Evolutionary conservation across 257 asterid species (phyloP).

Genomic region (Paulownia fortunei): DNA sequence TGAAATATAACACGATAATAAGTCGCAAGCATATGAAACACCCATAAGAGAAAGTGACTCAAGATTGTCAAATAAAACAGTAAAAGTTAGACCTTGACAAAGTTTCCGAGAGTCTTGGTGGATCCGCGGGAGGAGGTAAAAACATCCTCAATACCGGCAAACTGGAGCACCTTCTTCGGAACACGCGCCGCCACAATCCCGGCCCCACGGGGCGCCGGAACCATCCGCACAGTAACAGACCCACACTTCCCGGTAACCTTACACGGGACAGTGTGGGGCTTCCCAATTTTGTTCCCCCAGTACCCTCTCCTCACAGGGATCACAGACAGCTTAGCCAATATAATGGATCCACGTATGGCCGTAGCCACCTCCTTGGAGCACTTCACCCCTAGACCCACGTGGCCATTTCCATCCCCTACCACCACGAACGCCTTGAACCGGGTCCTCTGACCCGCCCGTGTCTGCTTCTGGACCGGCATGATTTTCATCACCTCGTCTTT

Average conservation of each 20-base stretch:
- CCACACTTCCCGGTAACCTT: constrained; percentile 91
- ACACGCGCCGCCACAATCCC: no score
- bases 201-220: no score
- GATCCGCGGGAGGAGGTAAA: constrained; percentile 84
- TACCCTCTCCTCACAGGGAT: constrained; percentile 60
- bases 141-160: no score
- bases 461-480: constrained; percentile 83
- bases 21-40: background rate
- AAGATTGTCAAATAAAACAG: background rate
- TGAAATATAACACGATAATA: background rate
- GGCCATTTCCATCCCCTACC: constrained; percentile 71
- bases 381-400: constrained; percentile 70
- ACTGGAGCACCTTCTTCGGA: no score
- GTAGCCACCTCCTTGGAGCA: constrained; percentile 76
- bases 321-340: constrained; percentile 30
- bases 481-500: constrained; percentile 57
- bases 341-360: constrained; percentile 60
- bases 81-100: constrained; percentile 60
- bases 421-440: constrained; percentile 72
- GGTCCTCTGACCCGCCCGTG: constrained; percentile 81
- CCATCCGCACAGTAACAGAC: no score
- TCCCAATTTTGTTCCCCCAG: constrained; percentile 86
- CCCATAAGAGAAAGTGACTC: background rate
- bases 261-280: constrained; percentile 86
- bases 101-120: constrained; percentile 83